These are phyloP conservation scores for Penicillium subrubescens DNA, from an alignment of 495 filamentous ascomycete genomes.

Conservation along the genomic window DNA sequence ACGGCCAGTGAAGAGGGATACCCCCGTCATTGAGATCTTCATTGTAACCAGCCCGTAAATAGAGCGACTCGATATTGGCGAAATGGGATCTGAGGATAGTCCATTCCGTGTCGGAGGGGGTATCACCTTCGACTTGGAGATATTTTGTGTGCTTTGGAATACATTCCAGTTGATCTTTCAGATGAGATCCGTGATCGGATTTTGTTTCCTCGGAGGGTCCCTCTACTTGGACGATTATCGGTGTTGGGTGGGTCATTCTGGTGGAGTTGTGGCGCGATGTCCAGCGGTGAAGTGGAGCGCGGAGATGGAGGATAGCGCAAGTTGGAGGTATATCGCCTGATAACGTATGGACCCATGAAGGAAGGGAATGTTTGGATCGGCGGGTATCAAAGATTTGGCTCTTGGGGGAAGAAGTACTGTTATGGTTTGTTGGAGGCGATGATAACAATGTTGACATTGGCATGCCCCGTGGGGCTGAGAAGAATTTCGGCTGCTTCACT, in stretches of 20 bases:
- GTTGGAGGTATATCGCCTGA: neutral
- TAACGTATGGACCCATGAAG: neutral
- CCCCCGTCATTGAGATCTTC: conserved; percentile 28
- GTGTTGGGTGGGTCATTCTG: conserved; percentile 7
- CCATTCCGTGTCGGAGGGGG: conserved; percentile 29
- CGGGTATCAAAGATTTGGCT: neutral
- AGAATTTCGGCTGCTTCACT: neutral
- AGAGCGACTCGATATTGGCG: conserved; percentile 13
- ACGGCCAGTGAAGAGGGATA: conserved; percentile 31
- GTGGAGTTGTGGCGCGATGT: neutral
- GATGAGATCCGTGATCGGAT: conserved; percentile 6
- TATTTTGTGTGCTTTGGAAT: conserved; percentile 17
- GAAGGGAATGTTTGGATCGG: neutral
- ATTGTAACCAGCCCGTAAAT: conserved; percentile 20
- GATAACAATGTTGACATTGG: neutral
- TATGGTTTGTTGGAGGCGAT: neutral
- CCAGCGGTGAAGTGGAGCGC: neutral
- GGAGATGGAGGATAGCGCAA: neutral
- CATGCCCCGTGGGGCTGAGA: neutral
- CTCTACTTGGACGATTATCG: conserved; percentile 14
- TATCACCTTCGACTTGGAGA: conserved; percentile 23
- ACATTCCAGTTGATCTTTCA: conserved; percentile 21
- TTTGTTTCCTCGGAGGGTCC: conserved; percentile 11
- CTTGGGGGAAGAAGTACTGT: neutral
- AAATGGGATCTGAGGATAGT: conserved; percentile 28